These are phyloP conservation scores for Aspergillus carlsbadensis DNA, from an alignment of 495 filamentous ascomycete species.

Conservation along the genomic window DNA sequence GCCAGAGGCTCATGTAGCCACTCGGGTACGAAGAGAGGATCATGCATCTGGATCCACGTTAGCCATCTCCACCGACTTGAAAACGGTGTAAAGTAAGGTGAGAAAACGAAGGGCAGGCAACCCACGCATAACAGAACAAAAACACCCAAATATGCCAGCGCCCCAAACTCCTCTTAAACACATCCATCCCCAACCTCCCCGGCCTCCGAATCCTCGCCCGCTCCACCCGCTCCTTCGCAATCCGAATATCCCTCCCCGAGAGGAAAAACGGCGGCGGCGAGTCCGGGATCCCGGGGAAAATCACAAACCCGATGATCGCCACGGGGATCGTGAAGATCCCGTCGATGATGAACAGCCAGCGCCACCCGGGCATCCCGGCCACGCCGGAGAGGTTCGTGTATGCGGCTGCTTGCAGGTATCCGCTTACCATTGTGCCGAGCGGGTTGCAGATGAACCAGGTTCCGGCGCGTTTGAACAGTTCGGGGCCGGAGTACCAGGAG, in stretches of 20 bases:
- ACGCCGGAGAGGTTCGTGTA: constrained; percentile 47
- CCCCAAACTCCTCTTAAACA: constrained; percentile 40
- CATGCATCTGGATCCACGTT: constrained; percentile 32
- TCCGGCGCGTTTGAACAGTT: constrained; percentile 38
- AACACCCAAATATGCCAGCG: constrained; percentile 53
- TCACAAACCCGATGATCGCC: constrained; percentile 41
- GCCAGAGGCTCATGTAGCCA: constrained; percentile 47
- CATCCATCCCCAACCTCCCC: constrained; percentile 36
- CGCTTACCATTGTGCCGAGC: constrained; percentile 36
- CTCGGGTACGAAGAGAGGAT: constrained; percentile 40
- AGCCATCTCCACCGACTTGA: too few relatives aligned
- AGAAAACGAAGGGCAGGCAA: too few relatives aligned
- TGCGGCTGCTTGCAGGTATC: constrained; percentile 45
- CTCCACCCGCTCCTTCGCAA: constrained; percentile 35
- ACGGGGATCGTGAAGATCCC: constrained; percentile 51
- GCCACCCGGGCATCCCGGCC: constrained; percentile 45
- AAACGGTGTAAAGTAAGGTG: too few relatives aligned
- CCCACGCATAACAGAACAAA: constrained; percentile 43
- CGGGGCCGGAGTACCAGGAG: constrained; percentile 40
- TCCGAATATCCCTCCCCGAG: constrained; percentile 31
- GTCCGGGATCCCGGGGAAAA: constrained; percentile 51
- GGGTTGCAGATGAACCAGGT: constrained; percentile 41
- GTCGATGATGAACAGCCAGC: constrained; percentile 52
- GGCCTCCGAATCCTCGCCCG: constrained; percentile 31
- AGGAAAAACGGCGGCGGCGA: constrained; percentile 43